Percentiles rank a stretch among this genome's conserved stretches.
phyloP scores from a whole-genome alignment of 2,329 filamentous ascomycete species.

The Fusarium coffeatum region DNA sequence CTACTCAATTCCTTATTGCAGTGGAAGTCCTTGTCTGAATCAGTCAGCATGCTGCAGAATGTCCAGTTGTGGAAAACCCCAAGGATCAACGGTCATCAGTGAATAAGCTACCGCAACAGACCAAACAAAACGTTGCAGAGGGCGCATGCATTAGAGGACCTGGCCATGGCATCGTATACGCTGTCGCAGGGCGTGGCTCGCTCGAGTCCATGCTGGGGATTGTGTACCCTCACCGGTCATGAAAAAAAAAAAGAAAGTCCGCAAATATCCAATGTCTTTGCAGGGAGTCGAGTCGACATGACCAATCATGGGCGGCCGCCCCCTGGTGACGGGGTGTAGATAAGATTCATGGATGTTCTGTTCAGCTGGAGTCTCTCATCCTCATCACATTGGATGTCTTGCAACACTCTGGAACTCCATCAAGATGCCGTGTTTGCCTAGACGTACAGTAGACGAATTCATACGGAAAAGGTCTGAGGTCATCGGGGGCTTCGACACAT shows the following conservation, averaged over 20 bases:
- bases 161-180: conserved; percentile 7
- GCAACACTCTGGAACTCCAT: conserved; percentile 12
- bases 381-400: conserved; percentile 25
- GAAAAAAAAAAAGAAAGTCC: conserved; percentile 34
- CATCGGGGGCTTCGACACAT: conserved; percentile 10
- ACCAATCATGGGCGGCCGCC: conserved; percentile 38
- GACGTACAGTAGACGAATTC: not conserved
- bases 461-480: not conserved
- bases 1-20: conserved; percentile 13
- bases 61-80: conserved; percentile 1
- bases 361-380: conserved; percentile 19
- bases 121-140: not conserved
- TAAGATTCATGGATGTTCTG: conserved; percentile 13
- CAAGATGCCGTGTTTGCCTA: not conserved
- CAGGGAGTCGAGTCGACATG: conserved; percentile 25
- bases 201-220: conserved; percentile 2
- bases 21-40: conserved; percentile 4
- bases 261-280: conserved; percentile 24
- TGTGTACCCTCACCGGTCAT: conserved; percentile 11
- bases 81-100: not conserved
- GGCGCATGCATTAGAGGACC: not conserved
- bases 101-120: not conserved
- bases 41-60: conserved; percentile 15
- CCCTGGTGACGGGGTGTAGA: conserved; percentile 34
- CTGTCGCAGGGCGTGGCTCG: conserved; percentile 17